phyloP scores from a whole-genome alignment of 768 basidiomycete species.

The Pulveroboletus sp. region DNA sequence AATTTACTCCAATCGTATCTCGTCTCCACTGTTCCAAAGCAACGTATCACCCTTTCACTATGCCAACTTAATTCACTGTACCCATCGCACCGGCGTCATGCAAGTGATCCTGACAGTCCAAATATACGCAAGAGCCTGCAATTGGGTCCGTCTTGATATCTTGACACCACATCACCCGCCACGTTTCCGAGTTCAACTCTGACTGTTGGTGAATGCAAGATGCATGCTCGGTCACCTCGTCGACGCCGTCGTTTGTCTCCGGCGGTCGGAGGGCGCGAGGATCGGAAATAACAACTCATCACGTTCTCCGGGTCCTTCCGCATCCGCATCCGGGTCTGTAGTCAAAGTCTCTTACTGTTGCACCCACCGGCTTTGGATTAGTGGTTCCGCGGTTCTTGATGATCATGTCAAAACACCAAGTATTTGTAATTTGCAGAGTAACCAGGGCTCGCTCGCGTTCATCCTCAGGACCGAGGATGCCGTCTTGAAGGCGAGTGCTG shows the following conservation, averaged over 20 bases:
- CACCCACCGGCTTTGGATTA: neutral
- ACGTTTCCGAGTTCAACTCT: neutral
- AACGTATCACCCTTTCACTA: too few relatives aligned
- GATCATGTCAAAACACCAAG: neutral
- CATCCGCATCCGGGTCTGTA: conserved; percentile 5
- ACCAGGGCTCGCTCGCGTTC: neutral
- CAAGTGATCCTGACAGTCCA: too few relatives aligned
- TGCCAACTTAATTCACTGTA: too few relatives aligned
- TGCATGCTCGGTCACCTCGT: neutral
- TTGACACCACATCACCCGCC: neutral
- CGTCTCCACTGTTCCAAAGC: too few relatives aligned
- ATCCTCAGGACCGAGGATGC: neutral
- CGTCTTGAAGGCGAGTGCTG: too few relatives aligned
- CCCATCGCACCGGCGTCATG: too few relatives aligned
- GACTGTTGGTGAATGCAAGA: conserved; percentile 1
- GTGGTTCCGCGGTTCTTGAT: neutral
- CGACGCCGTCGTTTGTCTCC: neutral
- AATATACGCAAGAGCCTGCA: too few relatives aligned
- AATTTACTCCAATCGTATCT: neutral
- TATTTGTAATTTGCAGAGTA: conserved; percentile 7
- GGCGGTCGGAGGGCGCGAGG: neutral
- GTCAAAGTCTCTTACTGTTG: neutral
- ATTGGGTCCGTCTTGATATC: too few relatives aligned
- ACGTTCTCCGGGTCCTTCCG: conserved; percentile 4
- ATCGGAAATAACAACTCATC: neutral